phyloP scores from a whole-genome alignment of 768 basidiomycete genomes.

The Rhizopogon rudus region DNA sequence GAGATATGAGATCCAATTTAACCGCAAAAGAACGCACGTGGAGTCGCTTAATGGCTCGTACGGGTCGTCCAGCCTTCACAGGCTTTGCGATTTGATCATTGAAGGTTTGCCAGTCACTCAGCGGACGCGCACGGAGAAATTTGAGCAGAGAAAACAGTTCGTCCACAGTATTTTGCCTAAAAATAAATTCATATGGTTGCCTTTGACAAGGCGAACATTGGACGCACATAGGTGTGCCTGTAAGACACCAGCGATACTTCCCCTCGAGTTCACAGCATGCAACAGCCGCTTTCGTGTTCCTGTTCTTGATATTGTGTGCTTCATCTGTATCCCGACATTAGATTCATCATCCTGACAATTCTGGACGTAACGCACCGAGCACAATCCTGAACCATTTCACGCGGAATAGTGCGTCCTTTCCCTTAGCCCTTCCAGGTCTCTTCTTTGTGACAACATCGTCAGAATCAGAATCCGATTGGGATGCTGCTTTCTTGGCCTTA shows the following conservation, averaged over 20 bases:
- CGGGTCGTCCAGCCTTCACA: conserved; percentile 61
- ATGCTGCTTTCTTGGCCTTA: conserved; percentile 28
- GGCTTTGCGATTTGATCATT: conserved; percentile 75
- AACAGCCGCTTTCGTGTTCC: conserved; percentile 67
- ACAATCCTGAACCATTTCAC: conserved; percentile 84
- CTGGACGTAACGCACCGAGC: conserved; percentile 50
- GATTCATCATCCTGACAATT: background rate
- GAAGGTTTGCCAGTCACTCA: conserved; percentile 78
- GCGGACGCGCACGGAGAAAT: conserved; percentile 80
- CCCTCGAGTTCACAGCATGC: conserved; percentile 75
- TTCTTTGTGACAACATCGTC: conserved; percentile 36
- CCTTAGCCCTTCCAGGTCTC: conserved; percentile 34
- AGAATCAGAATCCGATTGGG: conserved; percentile 26
- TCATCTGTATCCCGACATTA: conserved; percentile 53
- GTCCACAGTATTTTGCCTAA: conserved; percentile 83
- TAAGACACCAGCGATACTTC: conserved; percentile 86
- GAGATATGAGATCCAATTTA: background rate
- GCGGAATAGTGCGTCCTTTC: conserved; percentile 64
- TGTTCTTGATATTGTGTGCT: conserved; percentile 92
- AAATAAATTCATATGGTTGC: conserved; percentile 15
- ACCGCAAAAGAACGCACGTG: conserved; percentile 44
- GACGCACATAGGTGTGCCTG: conserved; percentile 71
- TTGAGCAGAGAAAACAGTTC: conserved; percentile 88
- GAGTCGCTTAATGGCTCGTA: conserved; percentile 75
- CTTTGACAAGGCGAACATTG: conserved; percentile 14